Conservation (phyloP, 768 basidiomycete species). For the Boletus vermiculosoides region DNA sequence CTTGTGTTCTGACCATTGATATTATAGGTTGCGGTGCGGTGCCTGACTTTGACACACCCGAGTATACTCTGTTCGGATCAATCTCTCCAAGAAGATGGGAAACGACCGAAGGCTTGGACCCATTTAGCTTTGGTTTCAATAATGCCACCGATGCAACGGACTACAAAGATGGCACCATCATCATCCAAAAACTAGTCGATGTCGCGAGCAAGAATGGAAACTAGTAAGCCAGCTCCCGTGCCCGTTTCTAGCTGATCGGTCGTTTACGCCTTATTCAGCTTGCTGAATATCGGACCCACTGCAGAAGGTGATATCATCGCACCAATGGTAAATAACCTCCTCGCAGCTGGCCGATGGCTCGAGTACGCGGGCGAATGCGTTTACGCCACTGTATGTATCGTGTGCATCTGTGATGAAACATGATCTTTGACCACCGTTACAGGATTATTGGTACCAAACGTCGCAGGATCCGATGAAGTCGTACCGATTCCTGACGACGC, state of each 20-base stretch:
- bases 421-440: not conserved
- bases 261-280: slow-evolving; percentile 27
- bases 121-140: slow-evolving; percentile 49
- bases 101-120: slow-evolving; percentile 58
- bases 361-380: slow-evolving; percentile 49
- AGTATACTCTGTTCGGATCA: slow-evolving; percentile 48
- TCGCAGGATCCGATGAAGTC: slow-evolving; percentile 37
- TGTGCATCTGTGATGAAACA: not conserved
- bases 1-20: not conserved
- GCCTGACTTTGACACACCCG: slow-evolving; percentile 56
- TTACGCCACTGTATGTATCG: slow-evolving; percentile 46
- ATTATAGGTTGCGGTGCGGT: slow-evolving; percentile 45
- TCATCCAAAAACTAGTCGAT: slow-evolving; percentile 52
- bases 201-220: slow-evolving; percentile 65
- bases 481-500: slow-evolving; percentile 49
- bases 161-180: slow-evolving; percentile 50
- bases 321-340: slow-evolving; percentile 46
- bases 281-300: slow-evolving; percentile 54
- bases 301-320: slow-evolving; percentile 53
- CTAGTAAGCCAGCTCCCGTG: slow-evolving; percentile 38
- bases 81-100: slow-evolving; percentile 53
- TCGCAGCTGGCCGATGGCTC: slow-evolving; percentile 53
- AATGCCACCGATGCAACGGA: slow-evolving; percentile 39
- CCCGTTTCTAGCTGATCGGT: not conserved
- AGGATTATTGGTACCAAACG: slow-evolving; percentile 51